phyloP scores from a whole-genome alignment of 495 filamentous ascomycete genomes.

The Eremomyces bilateralis region DNA sequence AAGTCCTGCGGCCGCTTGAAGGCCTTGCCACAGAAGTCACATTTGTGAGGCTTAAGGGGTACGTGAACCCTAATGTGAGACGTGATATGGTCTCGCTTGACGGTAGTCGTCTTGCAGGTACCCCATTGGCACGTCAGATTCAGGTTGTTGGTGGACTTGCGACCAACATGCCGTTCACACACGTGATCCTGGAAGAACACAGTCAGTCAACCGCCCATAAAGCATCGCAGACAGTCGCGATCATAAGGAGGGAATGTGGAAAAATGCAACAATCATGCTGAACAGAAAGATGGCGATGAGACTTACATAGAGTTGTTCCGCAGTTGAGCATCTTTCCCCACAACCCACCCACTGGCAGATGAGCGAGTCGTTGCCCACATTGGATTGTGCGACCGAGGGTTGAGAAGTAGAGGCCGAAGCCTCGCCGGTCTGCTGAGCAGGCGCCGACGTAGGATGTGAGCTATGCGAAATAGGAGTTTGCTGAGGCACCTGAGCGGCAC shows the following conservation, averaged over 20 bases:
- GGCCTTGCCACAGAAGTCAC: slow-evolving; percentile 92
- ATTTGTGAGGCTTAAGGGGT: slow-evolving; percentile 94
- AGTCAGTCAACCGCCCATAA: too few relatives aligned
- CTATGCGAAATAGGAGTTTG: too few relatives aligned
- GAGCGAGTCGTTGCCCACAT: slow-evolving; percentile 15
- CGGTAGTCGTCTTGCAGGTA: slow-evolving; percentile 82
- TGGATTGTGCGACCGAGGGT: slow-evolving; percentile 4
- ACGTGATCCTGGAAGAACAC: slow-evolving; percentile 58
- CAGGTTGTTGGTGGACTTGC: slow-evolving; percentile 97
- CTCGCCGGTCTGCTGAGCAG: too few relatives aligned
- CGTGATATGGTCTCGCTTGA: slow-evolving; percentile 98
- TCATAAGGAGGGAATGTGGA: not conserved
- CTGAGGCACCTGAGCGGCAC: too few relatives aligned
- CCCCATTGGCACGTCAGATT: slow-evolving; percentile 97
- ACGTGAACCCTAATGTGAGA: slow-evolving; percentile 98
- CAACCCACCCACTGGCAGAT: slow-evolving; percentile 75
- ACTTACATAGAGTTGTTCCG: slow-evolving; percentile 83
- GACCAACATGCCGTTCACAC: slow-evolving; percentile 93
- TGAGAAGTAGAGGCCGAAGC: slow-evolving; percentile 24
- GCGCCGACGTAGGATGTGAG: too few relatives aligned
- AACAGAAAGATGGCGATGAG: slow-evolving; percentile 3
- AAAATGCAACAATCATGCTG: slow-evolving; percentile 2
- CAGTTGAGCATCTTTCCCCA: slow-evolving; percentile 52
- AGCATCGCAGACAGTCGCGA: too few relatives aligned
- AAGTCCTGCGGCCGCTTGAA: slow-evolving; percentile 99